Conservation (phyloP, 495 filamentous ascomycete species). For the Aspergillus campestris region DNA sequence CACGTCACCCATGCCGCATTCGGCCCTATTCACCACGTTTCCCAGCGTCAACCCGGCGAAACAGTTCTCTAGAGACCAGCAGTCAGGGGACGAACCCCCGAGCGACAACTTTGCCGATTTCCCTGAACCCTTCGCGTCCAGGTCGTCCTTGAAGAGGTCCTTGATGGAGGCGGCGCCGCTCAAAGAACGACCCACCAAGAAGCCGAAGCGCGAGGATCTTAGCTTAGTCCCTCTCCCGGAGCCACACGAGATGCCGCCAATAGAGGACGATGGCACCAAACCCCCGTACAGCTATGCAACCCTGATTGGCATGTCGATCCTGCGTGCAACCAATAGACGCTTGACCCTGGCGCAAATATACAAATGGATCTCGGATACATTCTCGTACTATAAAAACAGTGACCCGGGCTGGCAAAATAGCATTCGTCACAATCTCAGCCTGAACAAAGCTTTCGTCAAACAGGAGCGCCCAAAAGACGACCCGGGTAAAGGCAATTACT, state of each 20-base stretch:
- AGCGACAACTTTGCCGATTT: slow-evolving; percentile 46
- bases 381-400: slow-evolving; percentile 71
- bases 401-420: slow-evolving; percentile 97
- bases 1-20: slow-evolving; percentile 51
- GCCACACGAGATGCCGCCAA: slow-evolving; percentile 65
- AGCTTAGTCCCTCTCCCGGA: slow-evolving; percentile 49
- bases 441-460: slow-evolving; percentile 96
- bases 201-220: slow-evolving; percentile 43
- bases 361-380: slow-evolving; percentile 97
- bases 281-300: slow-evolving; percentile 87
- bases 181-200: slow-evolving; percentile 63
- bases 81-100: slow-evolving; percentile 36
- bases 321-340: slow-evolving; percentile 73
- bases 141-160: slow-evolving; percentile 53
- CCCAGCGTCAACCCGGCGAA: slow-evolving; percentile 34
- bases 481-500: slow-evolving; percentile 97
- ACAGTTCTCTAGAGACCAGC: slow-evolving; percentile 57
- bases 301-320: slow-evolving; percentile 95
- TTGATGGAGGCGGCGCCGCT: slow-evolving; percentile 68
- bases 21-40: slow-evolving; percentile 57
- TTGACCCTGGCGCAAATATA: slow-evolving; percentile 96
- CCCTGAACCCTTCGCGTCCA: slow-evolving; percentile 49
- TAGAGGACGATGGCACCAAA: slow-evolving; percentile 83
- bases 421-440: slow-evolving; percentile 94
- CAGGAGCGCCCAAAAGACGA: slow-evolving; percentile 95